Conservation (phyloP, 306 rosid genomes). For the Canavalia ensiformis region DNA sequence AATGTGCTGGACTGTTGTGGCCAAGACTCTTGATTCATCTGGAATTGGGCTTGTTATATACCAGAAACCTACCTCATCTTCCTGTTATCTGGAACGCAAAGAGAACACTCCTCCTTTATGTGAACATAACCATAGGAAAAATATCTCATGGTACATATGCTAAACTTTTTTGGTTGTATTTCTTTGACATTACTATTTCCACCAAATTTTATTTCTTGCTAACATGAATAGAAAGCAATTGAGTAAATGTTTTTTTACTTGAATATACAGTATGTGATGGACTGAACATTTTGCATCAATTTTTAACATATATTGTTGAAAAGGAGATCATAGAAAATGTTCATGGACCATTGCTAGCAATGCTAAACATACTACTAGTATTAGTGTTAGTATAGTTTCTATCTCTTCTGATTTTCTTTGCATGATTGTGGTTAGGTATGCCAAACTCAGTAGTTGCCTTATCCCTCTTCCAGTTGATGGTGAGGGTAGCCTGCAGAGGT, state of each 20-base stretch:
- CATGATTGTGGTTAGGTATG: constrained; percentile 61
- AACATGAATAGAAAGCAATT: not conserved
- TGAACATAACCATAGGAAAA: constrained; percentile 54
- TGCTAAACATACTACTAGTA: not conserved
- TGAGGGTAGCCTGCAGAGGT: constrained; percentile 55
- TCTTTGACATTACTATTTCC: constrained; percentile 10
- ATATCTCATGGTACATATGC: constrained; percentile 69
- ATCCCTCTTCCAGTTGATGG: constrained; percentile 65
- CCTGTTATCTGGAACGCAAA: constrained; percentile 65
- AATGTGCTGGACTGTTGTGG: constrained; percentile 79
- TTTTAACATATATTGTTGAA: not conserved
- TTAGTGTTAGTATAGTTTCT: not conserved
- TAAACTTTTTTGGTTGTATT: not conserved
- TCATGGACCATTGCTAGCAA: constrained; percentile 29
- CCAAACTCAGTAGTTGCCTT: constrained; percentile 66
- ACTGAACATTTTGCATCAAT: constrained; percentile 3
- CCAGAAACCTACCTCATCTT: constrained; percentile 75
- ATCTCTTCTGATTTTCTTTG: constrained; percentile 43
- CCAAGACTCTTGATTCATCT: constrained; percentile 68
- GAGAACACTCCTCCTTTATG: constrained; percentile 68
- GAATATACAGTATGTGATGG: not conserved
- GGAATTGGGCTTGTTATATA: constrained; percentile 89
- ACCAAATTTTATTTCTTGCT: constrained; percentile 34
- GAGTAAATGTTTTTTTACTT: not conserved
- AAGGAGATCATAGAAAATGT: constrained; percentile 16